A percentile compares a stretch with the other conserved stretches of the same genome.
Conservation (phyloP, 164 flowering plant species). For the Magnolia officinalis region DNA sequence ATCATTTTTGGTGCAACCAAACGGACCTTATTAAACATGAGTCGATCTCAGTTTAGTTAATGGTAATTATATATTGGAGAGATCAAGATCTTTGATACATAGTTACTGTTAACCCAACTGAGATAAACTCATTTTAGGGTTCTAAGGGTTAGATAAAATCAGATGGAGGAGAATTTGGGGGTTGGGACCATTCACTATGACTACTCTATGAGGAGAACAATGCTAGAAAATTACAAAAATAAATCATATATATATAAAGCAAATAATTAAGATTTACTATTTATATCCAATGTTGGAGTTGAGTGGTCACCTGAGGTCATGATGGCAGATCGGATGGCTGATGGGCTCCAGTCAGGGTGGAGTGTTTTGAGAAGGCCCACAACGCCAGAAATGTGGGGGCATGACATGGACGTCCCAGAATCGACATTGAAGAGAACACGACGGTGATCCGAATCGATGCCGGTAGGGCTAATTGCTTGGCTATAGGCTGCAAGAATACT, state of each 20-base stretch:
- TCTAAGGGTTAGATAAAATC: no score
- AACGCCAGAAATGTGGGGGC: conserved; percentile 78
- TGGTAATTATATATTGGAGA: no score
- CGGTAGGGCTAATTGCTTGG: conserved; percentile 50
- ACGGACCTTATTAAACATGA: no score
- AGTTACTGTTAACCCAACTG: no score
- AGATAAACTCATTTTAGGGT: no score
- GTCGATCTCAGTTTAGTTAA: no score
- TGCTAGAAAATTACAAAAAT: background rate
- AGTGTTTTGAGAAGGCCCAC: conserved; percentile 71
- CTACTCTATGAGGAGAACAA: no score
- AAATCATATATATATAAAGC: background rate
- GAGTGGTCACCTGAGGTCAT: conserved; percentile 56
- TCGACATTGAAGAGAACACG: conserved; percentile 36
- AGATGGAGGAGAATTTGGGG: no score
- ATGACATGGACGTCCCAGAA: conserved; percentile 92
- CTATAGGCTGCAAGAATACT: conserved; percentile 67
- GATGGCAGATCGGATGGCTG: conserved; percentile 74
- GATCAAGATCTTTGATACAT: no score
- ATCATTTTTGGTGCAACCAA: no score
- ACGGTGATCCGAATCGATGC: conserved; percentile 36
- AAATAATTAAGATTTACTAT: no score
- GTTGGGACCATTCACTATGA: no score
- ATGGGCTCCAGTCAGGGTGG: conserved; percentile 72
- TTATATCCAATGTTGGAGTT: background rate